Evolutionary conservation across 805 yeast species (phyloP).

Genomic region (Ogataea haglerorum): DNA sequence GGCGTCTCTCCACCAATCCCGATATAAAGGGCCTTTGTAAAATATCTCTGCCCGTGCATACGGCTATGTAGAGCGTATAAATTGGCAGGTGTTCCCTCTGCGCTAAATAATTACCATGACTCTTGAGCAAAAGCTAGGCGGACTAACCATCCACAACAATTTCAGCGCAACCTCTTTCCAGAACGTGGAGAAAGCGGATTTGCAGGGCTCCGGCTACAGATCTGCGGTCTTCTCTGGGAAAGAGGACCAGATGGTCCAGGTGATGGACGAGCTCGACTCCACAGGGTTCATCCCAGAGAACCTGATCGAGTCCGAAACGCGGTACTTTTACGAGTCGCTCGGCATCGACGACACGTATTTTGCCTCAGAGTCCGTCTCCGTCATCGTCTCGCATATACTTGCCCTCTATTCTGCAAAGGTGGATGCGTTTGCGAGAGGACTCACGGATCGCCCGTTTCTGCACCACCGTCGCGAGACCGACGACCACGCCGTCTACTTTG

Average conservation of each 20-base stretch:
- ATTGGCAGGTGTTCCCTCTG: conserved; percentile 1
- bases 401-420: conserved; percentile 90
- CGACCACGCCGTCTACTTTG: conserved; percentile 90
- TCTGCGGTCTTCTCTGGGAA: conserved; percentile 76
- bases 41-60: background rate
- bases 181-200: conserved; percentile 30
- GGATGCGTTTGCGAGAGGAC: conserved; percentile 73
- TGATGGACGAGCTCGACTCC: conserved; percentile 74
- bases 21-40: background rate
- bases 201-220: conserved; percentile 56
- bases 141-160: conserved; percentile 34
- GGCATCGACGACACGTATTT: conserved; percentile 93
- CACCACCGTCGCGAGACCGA: conserved; percentile 76
- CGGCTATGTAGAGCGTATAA: conserved; percentile 6
- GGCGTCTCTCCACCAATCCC: background rate
- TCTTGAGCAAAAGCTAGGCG: conserved; percentile 14
- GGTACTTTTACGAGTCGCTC: conserved; percentile 81
- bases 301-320: conserved; percentile 79
- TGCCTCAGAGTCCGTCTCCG: conserved; percentile 77
- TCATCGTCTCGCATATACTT: conserved; percentile 79
- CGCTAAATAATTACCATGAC: conserved; percentile 3
- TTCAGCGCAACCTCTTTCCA: conserved; percentile 35
- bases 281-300: conserved; percentile 88
- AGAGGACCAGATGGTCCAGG: conserved; percentile 74
- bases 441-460: conserved; percentile 52